Evolutionary conservation across 2,329 filamentous ascomycete genomes (phyloP).

Genomic region (Cladosporium phlei): DNA sequence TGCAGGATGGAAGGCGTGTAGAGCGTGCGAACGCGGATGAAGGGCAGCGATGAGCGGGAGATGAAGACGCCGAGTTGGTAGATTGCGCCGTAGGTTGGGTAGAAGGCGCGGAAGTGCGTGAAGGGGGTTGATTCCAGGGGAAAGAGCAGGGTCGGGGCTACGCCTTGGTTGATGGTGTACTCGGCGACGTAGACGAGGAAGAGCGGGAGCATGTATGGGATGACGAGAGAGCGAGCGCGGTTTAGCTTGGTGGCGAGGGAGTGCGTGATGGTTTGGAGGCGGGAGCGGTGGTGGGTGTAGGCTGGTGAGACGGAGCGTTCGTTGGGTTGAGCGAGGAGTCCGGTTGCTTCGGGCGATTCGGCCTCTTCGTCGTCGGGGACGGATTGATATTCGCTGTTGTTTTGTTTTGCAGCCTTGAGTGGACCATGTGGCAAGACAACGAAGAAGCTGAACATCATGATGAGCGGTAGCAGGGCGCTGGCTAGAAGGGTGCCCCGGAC

Average conservation of each 20-base stretch:
- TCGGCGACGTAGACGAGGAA: conserved; percentile 91
- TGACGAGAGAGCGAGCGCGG: conserved; percentile 65
- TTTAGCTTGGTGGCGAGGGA: conserved; percentile 43
- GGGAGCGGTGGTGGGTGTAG: conserved; percentile 11
- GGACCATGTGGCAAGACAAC: conserved; percentile 66
- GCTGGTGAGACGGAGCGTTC: conserved; percentile 29
- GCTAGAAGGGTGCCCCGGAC: conserved; percentile 70
- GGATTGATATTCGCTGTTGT: conserved; percentile 51
- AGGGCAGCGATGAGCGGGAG: conserved; percentile 84
- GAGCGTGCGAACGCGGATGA: conserved; percentile 72
- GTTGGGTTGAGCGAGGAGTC: conserved; percentile 29
- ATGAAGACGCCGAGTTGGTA: conserved; percentile 96
- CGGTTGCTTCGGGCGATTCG: conserved; percentile 32
- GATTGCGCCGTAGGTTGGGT: conserved; percentile 89
- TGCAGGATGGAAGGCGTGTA: conserved; percentile 82
- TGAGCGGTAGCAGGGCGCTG: conserved; percentile 70
- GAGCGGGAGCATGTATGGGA: conserved; percentile 83
- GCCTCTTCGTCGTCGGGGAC: conserved; percentile 44
- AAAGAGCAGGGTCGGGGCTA: conserved; percentile 84
- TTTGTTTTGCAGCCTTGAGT: conserved; percentile 46
- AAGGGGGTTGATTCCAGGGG: conserved; percentile 74
- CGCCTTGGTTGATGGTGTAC: conserved; percentile 96
- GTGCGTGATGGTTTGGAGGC: conserved; percentile 10
- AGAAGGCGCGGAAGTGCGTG: conserved; percentile 75
- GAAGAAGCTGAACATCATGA: conserved; percentile 89